These are phyloP conservation scores for Fusarium pseudograminearum DNA, from an alignment of 2,329 filamentous ascomycete genomes.

Conservation along the genomic window DNA sequence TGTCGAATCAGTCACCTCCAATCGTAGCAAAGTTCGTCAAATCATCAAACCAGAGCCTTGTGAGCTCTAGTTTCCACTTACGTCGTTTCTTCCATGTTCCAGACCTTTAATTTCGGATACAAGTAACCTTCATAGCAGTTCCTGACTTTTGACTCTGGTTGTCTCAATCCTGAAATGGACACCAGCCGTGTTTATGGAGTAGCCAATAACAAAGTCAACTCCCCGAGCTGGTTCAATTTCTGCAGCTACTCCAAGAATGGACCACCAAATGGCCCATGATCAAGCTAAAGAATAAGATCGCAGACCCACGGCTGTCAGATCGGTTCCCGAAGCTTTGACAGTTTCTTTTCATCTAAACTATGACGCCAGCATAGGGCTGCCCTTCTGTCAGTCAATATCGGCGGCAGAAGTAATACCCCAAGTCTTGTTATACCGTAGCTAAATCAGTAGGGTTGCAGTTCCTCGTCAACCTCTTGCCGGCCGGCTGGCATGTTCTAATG, in stretches of 20 bases:
- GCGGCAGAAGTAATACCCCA: not conserved
- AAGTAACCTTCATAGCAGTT: not conserved
- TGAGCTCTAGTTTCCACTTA: not conserved
- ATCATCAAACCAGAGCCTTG: not conserved
- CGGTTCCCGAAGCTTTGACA: not conserved
- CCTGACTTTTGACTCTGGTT: not conserved
- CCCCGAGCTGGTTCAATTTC: not conserved
- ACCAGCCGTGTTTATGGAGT: not conserved
- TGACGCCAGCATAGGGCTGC: not conserved
- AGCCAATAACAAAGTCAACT: not conserved
- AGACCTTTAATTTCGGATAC: not conserved
- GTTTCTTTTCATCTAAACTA: not conserved
- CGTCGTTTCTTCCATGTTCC: not conserved
- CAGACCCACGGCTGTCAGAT: not conserved
- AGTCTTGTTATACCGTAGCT: not conserved
- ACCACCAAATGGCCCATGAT: not conserved
- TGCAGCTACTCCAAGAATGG: not conserved
- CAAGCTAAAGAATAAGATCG: not conserved
- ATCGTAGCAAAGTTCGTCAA: not conserved
- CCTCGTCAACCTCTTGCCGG: not conserved
- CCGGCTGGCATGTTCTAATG: conserved; percentile 12
- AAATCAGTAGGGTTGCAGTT: not conserved
- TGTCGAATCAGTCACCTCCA: not conserved
- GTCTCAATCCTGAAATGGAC: conserved; percentile 13
- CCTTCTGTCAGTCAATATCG: not conserved